Evolutionary conservation across 225 moss, liverwort and hornwort species (phyloP).

Genomic region (Physcomitrium patens): DNA sequence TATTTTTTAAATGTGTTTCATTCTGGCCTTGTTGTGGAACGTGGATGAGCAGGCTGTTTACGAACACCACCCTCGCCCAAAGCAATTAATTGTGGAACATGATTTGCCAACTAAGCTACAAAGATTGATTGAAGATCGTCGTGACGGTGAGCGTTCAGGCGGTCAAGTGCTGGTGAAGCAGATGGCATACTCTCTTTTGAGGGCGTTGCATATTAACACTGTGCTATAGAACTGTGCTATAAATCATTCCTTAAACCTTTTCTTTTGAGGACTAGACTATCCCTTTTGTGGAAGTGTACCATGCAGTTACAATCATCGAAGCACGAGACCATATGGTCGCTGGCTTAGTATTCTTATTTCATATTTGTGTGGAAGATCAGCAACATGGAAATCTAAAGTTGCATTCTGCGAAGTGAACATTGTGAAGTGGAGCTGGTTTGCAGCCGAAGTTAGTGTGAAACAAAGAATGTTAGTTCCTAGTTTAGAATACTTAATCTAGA

Average conservation of each 20-base stretch:
- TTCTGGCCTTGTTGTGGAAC: background rate
- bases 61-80: slow-evolving; percentile 78
- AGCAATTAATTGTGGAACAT: slow-evolving; percentile 83
- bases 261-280: slow-evolving; percentile 20
- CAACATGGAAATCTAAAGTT: too few species aligned
- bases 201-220: slow-evolving; percentile 80
- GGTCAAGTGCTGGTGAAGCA: slow-evolving; percentile 86
- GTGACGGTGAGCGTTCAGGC: slow-evolving; percentile 69
- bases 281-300: slow-evolving; percentile 31
- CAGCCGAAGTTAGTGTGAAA: too few species aligned
- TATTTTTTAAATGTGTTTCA: background rate
- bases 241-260: slow-evolving; percentile 9
- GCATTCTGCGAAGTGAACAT: too few species aligned
- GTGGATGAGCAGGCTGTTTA: slow-evolving; percentile 63
- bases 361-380: background rate
- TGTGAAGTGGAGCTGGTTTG: too few species aligned
- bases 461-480: too few species aligned
- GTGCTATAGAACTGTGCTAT: slow-evolving; percentile 54
- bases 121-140: slow-evolving; percentile 67
- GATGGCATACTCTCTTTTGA: slow-evolving; percentile 73
- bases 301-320: slow-evolving; percentile 26
- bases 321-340: slow-evolving; percentile 12
- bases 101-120: slow-evolving; percentile 70
- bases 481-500: too few species aligned
- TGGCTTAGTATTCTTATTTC: slow-evolving; percentile 4